Evolutionary conservation across 805 yeast species (phyloP).

Genomic region (Wickerhamomyces bovis): DNA sequence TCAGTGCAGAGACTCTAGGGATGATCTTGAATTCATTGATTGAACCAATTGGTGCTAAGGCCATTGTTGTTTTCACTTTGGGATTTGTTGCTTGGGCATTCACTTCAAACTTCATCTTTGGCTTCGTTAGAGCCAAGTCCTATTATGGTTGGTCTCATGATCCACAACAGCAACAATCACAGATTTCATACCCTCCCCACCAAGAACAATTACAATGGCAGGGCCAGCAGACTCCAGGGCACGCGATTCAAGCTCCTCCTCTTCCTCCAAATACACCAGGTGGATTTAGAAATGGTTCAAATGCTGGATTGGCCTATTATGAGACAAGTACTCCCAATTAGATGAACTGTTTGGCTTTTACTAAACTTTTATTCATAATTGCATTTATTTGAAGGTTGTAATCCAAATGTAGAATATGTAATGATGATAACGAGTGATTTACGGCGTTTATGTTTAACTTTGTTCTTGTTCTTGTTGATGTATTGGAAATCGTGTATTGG

Average conservation of each 20-base stretch:
- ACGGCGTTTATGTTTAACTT: no score
- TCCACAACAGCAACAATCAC: neutral
- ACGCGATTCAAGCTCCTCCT: neutral
- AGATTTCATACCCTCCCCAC: neutral
- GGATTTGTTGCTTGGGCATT: constrained; percentile 42
- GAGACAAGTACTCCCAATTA: neutral
- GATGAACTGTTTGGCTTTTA: no score
- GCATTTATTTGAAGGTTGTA: neutral
- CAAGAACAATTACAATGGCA: neutral
- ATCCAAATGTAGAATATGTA: no score
- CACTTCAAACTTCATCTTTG: constrained; percentile 57
- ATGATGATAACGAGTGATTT: no score
- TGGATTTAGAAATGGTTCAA: neutral
- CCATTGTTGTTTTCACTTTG: constrained; percentile 39
- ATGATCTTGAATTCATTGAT: constrained; percentile 53
- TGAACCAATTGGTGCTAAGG: constrained; percentile 62
- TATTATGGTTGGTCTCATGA: constrained; percentile 30
- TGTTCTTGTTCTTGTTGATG: no score
- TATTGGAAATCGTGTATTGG: no score
- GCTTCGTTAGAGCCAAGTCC: constrained; percentile 52
- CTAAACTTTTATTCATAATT: no score
- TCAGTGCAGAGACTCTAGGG: constrained; percentile 61
- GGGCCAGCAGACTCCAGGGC: neutral
- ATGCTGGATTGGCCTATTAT: neutral
- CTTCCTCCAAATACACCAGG: neutral